A percentile compares a stretch with the other conserved stretches of the same genome.
These are phyloP conservation scores for Neurospora sp. DNA, from an alignment of 495 filamentous ascomycete species.

Conservation along the genomic window DNA sequence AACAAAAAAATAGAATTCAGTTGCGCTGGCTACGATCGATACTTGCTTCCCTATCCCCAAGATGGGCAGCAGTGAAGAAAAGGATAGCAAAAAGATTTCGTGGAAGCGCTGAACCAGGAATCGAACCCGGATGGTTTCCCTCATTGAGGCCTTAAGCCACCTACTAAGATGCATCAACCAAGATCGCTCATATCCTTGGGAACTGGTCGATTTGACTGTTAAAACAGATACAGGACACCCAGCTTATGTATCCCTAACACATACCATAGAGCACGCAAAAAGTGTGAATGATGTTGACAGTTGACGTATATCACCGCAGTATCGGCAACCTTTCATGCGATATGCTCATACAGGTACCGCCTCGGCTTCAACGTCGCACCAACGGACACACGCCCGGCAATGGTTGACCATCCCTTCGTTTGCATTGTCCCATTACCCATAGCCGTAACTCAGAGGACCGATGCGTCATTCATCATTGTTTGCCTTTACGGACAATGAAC, in stretches of 20 bases:
- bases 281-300: too few species aligned
- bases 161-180: not conserved
- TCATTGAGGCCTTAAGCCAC: not conserved
- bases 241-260: not conserved
- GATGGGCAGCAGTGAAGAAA: not conserved
- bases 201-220: too few species aligned
- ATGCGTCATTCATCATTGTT: not conserved
- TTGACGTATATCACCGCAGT: not conserved
- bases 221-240: too few species aligned
- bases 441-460: not conserved
- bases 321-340: not conserved
- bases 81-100: not conserved
- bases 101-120: not conserved
- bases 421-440: not conserved
- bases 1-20: not conserved
- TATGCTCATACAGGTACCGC: not conserved
- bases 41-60: not conserved
- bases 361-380: not conserved
- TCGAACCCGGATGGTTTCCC: not conserved
- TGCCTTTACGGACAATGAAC: not conserved
- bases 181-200: not conserved
- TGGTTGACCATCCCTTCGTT: not conserved
- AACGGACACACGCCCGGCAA: not conserved
- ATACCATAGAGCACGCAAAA: not conserved
- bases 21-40: not conserved